Evolutionary conservation across 2,329 filamentous ascomycete genomes (phyloP).

Genomic region (Pestalotiopsis sp.): DNA sequence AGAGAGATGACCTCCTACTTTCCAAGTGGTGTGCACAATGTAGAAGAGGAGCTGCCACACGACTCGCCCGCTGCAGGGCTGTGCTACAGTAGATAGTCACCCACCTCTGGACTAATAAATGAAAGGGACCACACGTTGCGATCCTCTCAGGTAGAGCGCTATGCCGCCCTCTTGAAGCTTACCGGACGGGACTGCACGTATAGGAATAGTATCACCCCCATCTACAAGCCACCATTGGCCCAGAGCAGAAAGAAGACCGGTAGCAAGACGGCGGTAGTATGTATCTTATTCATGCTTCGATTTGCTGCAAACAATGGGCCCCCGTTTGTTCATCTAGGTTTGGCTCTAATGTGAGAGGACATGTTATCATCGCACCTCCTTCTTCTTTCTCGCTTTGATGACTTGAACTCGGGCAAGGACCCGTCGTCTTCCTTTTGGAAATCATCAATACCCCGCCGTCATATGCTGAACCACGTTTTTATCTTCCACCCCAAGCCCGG

Average conservation of each 20-base stretch:
- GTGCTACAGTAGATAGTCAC: background rate
- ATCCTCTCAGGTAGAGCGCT: background rate
- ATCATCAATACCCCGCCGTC: background rate
- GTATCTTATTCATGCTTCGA: background rate
- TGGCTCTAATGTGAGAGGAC: background rate
- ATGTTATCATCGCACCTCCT: background rate
- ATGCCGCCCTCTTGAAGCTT: background rate
- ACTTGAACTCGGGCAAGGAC: background rate
- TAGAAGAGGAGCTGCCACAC: background rate
- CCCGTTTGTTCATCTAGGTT: background rate
- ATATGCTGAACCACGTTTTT: background rate
- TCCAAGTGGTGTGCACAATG: too few species aligned
- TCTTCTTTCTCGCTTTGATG: background rate
- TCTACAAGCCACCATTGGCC: background rate
- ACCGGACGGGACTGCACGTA: background rate
- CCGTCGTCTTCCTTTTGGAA: background rate
- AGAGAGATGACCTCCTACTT: too few species aligned
- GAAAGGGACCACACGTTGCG: background rate
- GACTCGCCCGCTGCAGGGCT: background rate
- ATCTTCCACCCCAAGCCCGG: too few species aligned
- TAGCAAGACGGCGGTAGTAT: background rate
- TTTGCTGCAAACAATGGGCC: background rate
- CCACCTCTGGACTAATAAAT: background rate
- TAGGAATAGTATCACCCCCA: background rate
- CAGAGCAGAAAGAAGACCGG: background rate